phyloP scores from a whole-genome alignment of 2,329 filamentous ascomycete genomes.

The Achaetomium macrosporum region DNA sequence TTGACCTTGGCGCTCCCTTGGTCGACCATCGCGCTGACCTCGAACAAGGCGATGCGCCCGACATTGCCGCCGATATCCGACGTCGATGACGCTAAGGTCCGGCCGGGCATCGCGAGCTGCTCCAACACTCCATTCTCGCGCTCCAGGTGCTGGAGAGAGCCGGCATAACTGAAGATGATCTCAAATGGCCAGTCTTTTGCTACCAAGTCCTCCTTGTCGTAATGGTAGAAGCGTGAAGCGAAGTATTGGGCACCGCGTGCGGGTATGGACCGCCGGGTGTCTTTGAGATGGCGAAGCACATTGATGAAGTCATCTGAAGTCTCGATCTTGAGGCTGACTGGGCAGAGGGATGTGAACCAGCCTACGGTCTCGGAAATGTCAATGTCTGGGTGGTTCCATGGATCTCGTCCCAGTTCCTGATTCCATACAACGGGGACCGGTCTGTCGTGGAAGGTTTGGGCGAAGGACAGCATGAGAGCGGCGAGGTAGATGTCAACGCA shows the following conservation, averaged over 20 bases:
- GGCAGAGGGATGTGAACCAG: constrained; percentile 55
- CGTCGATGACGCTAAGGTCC: constrained; percentile 33
- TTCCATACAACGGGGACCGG: constrained; percentile 48
- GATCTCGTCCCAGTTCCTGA: constrained; percentile 45
- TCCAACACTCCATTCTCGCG: constrained; percentile 44
- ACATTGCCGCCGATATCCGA: constrained; percentile 42
- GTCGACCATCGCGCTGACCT: constrained; percentile 44
- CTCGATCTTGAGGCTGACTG: constrained; percentile 41
- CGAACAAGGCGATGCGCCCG: constrained; percentile 46
- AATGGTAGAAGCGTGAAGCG: constrained; percentile 37
- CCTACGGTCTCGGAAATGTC: constrained; percentile 54
- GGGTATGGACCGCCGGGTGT: constrained; percentile 40
- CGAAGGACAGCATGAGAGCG: constrained; percentile 50
- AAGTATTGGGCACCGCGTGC: constrained; percentile 46
- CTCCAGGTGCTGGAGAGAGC: constrained; percentile 44
- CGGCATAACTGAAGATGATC: constrained; percentile 52
- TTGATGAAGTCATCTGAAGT: constrained; percentile 44
- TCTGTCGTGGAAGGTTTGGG: constrained; percentile 49
- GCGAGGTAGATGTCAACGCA: constrained; percentile 49
- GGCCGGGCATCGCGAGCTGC: constrained; percentile 38
- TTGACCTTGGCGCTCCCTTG: constrained; percentile 41
- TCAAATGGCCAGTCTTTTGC: constrained; percentile 46
- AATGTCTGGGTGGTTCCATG: constrained; percentile 38
- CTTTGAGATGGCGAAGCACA: constrained; percentile 49
- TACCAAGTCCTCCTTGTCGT: constrained; percentile 28